These are phyloP conservation scores for Mortierella sp. DNA, from an alignment of 371 early-diverging fungal genomes.

Conservation along the genomic window DNA sequence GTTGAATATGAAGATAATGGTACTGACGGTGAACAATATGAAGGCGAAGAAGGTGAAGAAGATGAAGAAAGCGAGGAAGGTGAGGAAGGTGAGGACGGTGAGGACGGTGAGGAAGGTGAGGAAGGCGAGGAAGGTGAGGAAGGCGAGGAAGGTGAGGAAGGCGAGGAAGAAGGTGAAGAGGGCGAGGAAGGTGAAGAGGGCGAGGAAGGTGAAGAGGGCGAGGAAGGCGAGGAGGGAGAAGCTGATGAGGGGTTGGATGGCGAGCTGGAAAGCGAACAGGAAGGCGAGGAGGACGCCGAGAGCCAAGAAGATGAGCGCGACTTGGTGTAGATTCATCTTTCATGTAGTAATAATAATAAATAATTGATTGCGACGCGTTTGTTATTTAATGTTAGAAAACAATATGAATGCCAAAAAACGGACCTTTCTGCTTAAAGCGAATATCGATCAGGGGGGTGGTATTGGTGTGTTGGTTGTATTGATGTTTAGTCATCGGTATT, in stretches of 20 bases:
- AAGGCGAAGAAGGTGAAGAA: constrained; percentile 11
- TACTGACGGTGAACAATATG: constrained; percentile 10
- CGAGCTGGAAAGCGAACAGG: constrained; percentile 6
- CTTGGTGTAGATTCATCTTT: not conserved
- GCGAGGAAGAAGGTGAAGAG: constrained; percentile 8
- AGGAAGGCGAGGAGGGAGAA: constrained; percentile 7
- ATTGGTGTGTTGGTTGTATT: not conserved
- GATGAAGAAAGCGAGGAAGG: constrained; percentile 15
- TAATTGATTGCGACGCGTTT: not conserved
- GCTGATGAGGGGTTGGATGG: constrained; percentile 4
- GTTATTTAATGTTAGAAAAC: not conserved
- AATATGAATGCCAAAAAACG: not conserved
- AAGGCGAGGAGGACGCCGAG: constrained; percentile 1
- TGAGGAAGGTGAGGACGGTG: constrained; percentile 14
- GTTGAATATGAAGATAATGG: constrained; percentile 29
- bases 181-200: constrained; percentile 12
- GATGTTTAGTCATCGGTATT: constrained; percentile 13
- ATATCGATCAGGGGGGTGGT: not conserved
- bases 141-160: constrained; percentile 17
- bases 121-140: constrained; percentile 18
- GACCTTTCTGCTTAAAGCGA: not conserved
- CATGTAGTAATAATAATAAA: constrained; percentile 1
- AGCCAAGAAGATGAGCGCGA: constrained; percentile 13
- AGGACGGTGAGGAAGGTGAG: constrained; percentile 14
- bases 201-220: constrained; percentile 12